Conservation (phyloP, 116 monocot species). For the Papilionanthe hybrid region DNA sequence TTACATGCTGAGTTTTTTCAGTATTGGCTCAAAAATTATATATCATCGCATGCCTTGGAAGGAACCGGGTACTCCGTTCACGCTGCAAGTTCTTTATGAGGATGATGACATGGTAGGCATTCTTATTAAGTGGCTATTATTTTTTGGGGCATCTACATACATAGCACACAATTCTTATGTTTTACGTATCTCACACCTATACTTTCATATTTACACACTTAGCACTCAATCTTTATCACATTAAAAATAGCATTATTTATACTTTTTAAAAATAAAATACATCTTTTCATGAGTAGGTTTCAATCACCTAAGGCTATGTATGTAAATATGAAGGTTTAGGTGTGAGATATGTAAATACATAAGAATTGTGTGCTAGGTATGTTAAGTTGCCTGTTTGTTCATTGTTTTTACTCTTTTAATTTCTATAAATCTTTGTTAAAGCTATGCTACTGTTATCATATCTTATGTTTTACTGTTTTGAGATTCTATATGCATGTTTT, state of each 20-base stretch:
- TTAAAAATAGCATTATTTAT: too few species aligned
- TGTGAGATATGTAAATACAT: too few species aligned
- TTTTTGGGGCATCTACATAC: background rate
- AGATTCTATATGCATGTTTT: background rate
- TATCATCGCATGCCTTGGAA: constrained; percentile 84
- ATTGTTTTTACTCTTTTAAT: background rate
- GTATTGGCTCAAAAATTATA: constrained; percentile 64
- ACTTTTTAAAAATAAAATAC: too few species aligned
- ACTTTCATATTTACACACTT: too few species aligned
- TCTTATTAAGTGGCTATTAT: background rate
- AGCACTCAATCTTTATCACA: too few species aligned
- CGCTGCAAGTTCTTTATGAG: constrained; percentile 81
- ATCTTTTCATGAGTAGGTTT: too few species aligned
- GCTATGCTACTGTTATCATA: background rate
- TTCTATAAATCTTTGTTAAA: background rate
- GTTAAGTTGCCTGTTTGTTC: background rate
- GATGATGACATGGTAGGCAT: constrained; percentile 71
- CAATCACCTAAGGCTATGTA: too few species aligned
- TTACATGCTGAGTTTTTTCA: constrained; percentile 17
- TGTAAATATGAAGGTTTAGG: too few species aligned
- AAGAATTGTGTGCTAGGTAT: too few species aligned
- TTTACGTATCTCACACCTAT: too few species aligned
- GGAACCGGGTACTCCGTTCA: constrained; percentile 57
- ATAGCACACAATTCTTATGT: too few species aligned
- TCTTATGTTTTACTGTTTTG: background rate